Conservation (phyloP, 805 yeast genomes). For the Kluyveromyces wickerhamii region DNA sequence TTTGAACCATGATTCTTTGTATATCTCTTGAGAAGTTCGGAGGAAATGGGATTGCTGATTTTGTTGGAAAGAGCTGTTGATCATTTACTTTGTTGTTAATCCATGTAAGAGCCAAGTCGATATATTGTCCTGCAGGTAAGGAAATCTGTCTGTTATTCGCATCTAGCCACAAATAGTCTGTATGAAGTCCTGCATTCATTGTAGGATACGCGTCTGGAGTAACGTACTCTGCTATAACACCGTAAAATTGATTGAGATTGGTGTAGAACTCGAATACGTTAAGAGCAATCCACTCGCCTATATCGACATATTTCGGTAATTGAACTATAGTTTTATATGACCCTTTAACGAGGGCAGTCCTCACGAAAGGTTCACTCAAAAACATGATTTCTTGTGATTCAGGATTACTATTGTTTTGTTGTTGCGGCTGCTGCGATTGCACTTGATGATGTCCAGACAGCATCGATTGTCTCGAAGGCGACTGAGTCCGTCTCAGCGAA, state of each 20-base stretch:
- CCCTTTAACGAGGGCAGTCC: conserved; percentile 92
- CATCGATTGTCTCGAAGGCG: conserved; percentile 23
- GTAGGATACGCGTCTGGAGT: conserved; percentile 85
- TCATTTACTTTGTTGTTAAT: conserved; percentile 81
- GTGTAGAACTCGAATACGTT: conserved; percentile 85
- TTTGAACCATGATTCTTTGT: conserved; percentile 80
- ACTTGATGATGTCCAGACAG: conserved; percentile 11
- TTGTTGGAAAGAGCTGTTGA: conserved; percentile 85
- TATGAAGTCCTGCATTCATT: conserved; percentile 92
- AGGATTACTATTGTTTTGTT: conserved; percentile 20
- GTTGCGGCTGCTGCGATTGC: conserved; percentile 22
- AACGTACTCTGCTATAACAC: conserved; percentile 83
- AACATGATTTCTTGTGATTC: conserved; percentile 40
- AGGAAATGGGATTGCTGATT: conserved; percentile 82
- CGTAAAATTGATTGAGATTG: conserved; percentile 80
- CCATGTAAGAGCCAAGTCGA: conserved; percentile 88
- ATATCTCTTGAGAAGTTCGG: conserved; percentile 74
- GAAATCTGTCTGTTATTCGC: conserved; percentile 71
- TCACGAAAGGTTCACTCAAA: conserved; percentile 85
- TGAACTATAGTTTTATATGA: conserved; percentile 93
- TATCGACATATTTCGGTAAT: conserved; percentile 88
- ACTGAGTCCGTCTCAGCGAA: conserved; percentile 36
- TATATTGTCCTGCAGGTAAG: conserved; percentile 87
- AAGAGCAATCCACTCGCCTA: conserved; percentile 92
- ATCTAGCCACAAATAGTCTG: conserved; percentile 88